Evolutionary conservation across 371 early-diverging fungal species (phyloP).

Genomic region (Haplosporangium sp.): DNA sequence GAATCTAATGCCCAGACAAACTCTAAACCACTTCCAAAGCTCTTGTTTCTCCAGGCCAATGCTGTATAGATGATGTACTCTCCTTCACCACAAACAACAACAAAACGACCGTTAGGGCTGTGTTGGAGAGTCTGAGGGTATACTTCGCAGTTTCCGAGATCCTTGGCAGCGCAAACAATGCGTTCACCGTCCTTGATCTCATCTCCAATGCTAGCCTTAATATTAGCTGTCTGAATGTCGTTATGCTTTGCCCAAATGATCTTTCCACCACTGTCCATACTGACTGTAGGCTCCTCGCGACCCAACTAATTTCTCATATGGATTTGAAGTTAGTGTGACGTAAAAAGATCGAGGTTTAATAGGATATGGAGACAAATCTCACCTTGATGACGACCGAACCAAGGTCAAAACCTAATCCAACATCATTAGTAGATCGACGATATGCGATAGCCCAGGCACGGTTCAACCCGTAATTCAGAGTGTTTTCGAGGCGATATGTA

Average conservation of each 20-base stretch:
- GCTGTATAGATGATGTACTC: conserved; percentile 99
- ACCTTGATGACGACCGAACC: conserved; percentile 94
- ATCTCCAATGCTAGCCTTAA: conserved; percentile 82
- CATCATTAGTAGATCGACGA: conserved; percentile 86
- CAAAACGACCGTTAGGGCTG: conserved; percentile 97
- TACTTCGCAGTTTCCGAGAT: conserved; percentile 97
- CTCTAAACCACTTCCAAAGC: conserved; percentile 94
- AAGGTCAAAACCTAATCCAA: conserved; percentile 96
- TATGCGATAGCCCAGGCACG: conserved; percentile 96
- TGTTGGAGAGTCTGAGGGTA: conserved; percentile 97
- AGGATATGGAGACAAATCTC: background rate
- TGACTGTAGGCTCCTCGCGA: conserved; percentile 95
- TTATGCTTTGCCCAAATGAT: conserved; percentile 98
- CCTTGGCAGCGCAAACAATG: conserved; percentile 88
- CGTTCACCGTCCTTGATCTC: conserved; percentile 93
- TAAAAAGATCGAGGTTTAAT: background rate
- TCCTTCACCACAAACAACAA: conserved; percentile 98
- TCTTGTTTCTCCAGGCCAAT: conserved; percentile 98
- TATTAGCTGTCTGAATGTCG: conserved; percentile 94
- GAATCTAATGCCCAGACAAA: conserved; percentile 98
- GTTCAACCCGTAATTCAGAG: conserved; percentile 96
- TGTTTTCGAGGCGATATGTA: conserved; percentile 95
- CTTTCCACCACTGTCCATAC: conserved; percentile 96
- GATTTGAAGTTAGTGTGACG: background rate
- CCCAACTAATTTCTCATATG: conserved; percentile 67